Percentiles rank a stretch among this genome's conserved stretches.
Evolutionary conservation across 192 early-diverging fungal genomes (phyloP).

Genomic region (Lunasporangiospora selenospora): DNA sequence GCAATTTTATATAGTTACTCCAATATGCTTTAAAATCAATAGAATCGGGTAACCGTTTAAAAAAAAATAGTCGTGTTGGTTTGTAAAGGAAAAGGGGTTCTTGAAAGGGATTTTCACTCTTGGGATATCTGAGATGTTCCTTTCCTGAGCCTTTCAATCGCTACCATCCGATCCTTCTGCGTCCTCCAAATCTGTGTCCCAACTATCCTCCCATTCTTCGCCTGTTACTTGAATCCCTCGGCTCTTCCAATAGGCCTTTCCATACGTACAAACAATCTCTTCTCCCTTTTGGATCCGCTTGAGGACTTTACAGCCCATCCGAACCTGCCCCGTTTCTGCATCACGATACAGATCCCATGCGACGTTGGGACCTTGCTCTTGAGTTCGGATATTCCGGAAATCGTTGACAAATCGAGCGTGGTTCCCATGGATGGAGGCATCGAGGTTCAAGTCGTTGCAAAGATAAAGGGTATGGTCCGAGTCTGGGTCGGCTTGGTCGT

Average conservation of each 20-base stretch:
- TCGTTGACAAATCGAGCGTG: constrained; percentile 46
- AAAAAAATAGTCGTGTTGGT: too few species aligned
- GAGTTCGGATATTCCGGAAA: constrained; percentile 25
- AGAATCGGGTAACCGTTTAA: too few species aligned
- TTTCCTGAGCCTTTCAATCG: too few species aligned
- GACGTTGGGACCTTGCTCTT: constrained; percentile 35
- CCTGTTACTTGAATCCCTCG: constrained; percentile 9
- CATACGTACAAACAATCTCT: constrained; percentile 43
- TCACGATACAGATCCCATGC: constrained; percentile 41
- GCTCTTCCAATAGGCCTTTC: constrained; percentile 42
- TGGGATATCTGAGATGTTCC: too few species aligned
- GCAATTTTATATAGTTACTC: too few species aligned
- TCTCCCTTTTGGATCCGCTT: constrained; percentile 25
- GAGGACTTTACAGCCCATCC: constrained; percentile 46
- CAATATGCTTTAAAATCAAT: background rate
- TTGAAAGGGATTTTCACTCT: too few species aligned
- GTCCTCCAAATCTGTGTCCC: constrained; percentile 47
- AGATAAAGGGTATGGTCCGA: constrained; percentile 45
- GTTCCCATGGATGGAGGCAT: constrained; percentile 36
- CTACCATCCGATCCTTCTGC: too few species aligned
- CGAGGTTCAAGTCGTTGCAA: constrained; percentile 32
- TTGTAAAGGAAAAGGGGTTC: too few species aligned
- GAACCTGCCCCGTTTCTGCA: constrained; percentile 18
- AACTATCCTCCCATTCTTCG: constrained; percentile 39
- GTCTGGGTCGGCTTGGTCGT: constrained; percentile 31